Conservation (phyloP, 108 stramenopile species). For the Nitzschia sp. region DNA sequence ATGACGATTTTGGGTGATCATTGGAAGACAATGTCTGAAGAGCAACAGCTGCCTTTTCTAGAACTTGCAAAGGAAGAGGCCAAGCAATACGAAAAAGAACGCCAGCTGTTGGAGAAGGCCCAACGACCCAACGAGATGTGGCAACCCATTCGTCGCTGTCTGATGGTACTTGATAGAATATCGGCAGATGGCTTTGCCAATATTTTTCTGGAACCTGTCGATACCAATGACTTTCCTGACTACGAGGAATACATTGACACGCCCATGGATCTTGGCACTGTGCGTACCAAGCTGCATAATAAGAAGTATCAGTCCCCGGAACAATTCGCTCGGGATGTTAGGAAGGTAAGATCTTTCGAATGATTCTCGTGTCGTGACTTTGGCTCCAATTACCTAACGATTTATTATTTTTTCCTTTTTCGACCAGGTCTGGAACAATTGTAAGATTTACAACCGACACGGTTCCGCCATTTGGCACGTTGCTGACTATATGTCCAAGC, state of each 20-base stretch:
- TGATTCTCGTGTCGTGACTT: not conserved
- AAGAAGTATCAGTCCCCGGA: slow-evolving; percentile 78
- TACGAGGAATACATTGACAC: slow-evolving; percentile 81
- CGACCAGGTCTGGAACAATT: slow-evolving; percentile 83
- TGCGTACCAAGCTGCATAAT: slow-evolving; percentile 52
- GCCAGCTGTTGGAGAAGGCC: slow-evolving; percentile 69
- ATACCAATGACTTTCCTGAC: slow-evolving; percentile 71
- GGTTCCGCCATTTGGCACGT: slow-evolving; percentile 91
- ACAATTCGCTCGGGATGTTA: slow-evolving; percentile 85
- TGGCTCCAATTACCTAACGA: no score
- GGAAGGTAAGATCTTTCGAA: slow-evolving; percentile 75
- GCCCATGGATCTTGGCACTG: slow-evolving; percentile 92
- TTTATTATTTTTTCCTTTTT: slow-evolving; percentile 1
- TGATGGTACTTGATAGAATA: slow-evolving; percentile 72
- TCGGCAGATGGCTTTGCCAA: slow-evolving; percentile 69
- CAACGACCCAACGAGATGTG: slow-evolving; percentile 83
- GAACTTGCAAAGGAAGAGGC: slow-evolving; percentile 77
- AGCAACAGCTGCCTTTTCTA: slow-evolving; percentile 69
- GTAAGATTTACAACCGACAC: slow-evolving; percentile 90
- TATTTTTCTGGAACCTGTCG: slow-evolving; percentile 89
- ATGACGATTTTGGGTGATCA: slow-evolving; percentile 78
- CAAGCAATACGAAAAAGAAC: slow-evolving; percentile 70
- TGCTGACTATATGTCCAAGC: slow-evolving; percentile 93
- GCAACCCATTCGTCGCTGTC: slow-evolving; percentile 85
- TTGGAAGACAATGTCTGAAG: slow-evolving; percentile 71